Percentiles rank a stretch among this genome's conserved stretches.
phyloP scores from a whole-genome alignment of 805 yeast genomes.

The Metschnikowia amazonensis region DNA sequence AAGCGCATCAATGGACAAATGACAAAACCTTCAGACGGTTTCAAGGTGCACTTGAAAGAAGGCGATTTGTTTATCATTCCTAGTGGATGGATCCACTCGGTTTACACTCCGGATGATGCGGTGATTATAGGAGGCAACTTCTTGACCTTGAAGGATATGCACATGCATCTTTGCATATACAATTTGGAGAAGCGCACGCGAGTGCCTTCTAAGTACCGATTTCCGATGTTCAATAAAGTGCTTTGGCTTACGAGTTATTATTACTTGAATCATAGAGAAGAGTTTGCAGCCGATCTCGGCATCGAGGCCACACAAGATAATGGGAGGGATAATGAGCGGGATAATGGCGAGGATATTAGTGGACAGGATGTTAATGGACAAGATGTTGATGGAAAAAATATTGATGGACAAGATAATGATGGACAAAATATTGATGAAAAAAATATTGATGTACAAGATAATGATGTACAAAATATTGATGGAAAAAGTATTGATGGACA shows the following conservation, averaged over 20 bases:
- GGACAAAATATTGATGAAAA: too few relatives aligned
- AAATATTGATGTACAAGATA: too few relatives aligned
- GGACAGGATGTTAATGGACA: too few relatives aligned
- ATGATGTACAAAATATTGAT: too few relatives aligned
- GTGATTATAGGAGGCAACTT: constrained; percentile 87
- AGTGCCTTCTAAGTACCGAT: constrained; percentile 73
- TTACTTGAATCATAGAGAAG: constrained; percentile 22
- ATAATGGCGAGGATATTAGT: too few relatives aligned
- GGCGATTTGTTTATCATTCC: constrained; percentile 84
- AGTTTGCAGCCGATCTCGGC: constrained; percentile 17
- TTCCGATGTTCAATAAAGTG: constrained; percentile 69
- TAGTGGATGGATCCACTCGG: constrained; percentile 92
- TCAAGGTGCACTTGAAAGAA: constrained; percentile 47
- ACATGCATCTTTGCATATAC: constrained; percentile 58
- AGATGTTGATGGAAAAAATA: too few relatives aligned
- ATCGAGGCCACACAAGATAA: neutral
- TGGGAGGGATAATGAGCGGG: too few relatives aligned
- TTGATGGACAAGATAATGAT: too few relatives aligned
- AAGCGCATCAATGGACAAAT: constrained; percentile 28
- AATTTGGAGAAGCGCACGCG: constrained; percentile 62
- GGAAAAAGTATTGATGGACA: too few relatives aligned
- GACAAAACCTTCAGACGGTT: constrained; percentile 38
- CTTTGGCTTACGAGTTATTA: constrained; percentile 65
- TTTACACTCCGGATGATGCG: constrained; percentile 76
- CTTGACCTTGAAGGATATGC: constrained; percentile 59